A percentile compares a stretch with the other conserved stretches of the same genome.
phyloP scores from a whole-genome alignment of 2,329 filamentous ascomycete genomes.

The Arachnopeziza araneosa region DNA sequence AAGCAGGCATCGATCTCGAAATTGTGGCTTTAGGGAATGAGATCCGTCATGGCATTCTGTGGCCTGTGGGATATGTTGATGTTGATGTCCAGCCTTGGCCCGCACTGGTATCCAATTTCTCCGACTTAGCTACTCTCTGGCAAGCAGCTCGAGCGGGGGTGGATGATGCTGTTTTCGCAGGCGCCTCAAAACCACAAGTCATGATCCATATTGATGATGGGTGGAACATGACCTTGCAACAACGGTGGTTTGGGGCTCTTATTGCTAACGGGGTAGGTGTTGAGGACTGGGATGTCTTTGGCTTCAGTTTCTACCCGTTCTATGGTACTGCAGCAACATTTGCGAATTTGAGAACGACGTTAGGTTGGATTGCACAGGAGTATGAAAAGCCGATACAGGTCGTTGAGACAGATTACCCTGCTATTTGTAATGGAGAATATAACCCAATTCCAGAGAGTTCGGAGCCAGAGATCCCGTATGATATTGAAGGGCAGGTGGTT shows the following conservation, averaged over 20 bases:
- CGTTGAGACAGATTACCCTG: constrained; percentile 67
- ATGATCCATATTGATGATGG: constrained; percentile 72
- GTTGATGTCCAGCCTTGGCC: constrained; percentile 32
- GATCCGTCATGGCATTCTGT: constrained; percentile 61
- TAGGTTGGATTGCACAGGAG: constrained; percentile 51
- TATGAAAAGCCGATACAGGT: constrained; percentile 64
- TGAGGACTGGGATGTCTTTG: constrained; percentile 63
- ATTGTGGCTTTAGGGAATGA: constrained; percentile 72
- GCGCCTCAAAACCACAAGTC: constrained; percentile 51
- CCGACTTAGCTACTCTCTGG: constrained; percentile 57
- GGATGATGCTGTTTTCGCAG: constrained; percentile 50
- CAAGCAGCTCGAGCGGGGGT: constrained; percentile 55
- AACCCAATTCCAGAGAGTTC: constrained; percentile 28
- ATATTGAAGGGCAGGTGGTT: constrained; percentile 52
- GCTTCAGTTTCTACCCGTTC: constrained; percentile 69
- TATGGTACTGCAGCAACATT: constrained; percentile 56
- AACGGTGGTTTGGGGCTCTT: constrained; percentile 56
- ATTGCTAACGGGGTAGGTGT: constrained; percentile 48
- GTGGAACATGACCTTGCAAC: constrained; percentile 61
- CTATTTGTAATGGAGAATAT: constrained; percentile 52
- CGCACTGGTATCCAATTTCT: constrained; percentile 37
- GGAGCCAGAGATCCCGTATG: constrained; percentile 51
- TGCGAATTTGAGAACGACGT: constrained; percentile 45
- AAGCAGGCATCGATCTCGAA: constrained; percentile 48
- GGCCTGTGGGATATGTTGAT: constrained; percentile 53